Evolutionary conservation across 2,329 filamentous ascomycete genomes (phyloP).

Genomic region (Epichloe gansuensis): DNA sequence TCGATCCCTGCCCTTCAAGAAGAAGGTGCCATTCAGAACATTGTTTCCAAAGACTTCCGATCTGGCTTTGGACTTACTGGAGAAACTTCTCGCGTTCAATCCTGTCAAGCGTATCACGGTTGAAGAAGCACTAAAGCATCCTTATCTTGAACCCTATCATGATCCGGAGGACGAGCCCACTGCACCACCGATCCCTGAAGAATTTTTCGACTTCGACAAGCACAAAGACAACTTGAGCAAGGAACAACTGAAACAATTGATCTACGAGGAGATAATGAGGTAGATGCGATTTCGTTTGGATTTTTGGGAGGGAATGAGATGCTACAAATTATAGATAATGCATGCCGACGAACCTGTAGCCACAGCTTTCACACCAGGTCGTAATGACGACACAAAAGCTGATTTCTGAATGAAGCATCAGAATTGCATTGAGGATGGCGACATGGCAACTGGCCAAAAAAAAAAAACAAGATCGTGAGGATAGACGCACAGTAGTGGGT

Average conservation of each 20-base stretch:
- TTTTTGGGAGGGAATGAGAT: background rate
- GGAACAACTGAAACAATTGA: slow-evolving; percentile 93
- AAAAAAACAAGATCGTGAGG: background rate
- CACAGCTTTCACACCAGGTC: background rate
- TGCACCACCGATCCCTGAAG: slow-evolving; percentile 89
- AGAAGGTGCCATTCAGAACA: slow-evolving; percentile 96
- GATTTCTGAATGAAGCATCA: background rate
- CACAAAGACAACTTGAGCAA: slow-evolving; percentile 98
- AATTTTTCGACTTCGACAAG: slow-evolving; percentile 99
- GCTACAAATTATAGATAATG: background rate
- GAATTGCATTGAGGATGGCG: background rate
- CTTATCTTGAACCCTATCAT: slow-evolving; percentile 96
- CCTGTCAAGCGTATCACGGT: slow-evolving; percentile 97
- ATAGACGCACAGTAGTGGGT: background rate
- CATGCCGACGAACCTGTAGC: background rate
- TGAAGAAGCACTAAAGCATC: slow-evolving; percentile 92
- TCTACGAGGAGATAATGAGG: slow-evolving; percentile 91
- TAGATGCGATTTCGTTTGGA: slow-evolving; percentile 16
- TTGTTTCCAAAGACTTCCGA: slow-evolving; percentile 99
- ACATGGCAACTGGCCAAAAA: background rate
- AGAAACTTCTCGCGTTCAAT: slow-evolving; percentile 95
- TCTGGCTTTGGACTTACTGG: slow-evolving; percentile 79
- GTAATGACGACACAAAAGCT: background rate
- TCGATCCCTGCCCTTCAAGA: slow-evolving; percentile 95
- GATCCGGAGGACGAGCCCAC: slow-evolving; percentile 97